A percentile compares a stretch with the other conserved stretches of the same genome.
phyloP scores from a whole-genome alignment of 805 yeast species.

The Brettanomyces sp. region DNA sequence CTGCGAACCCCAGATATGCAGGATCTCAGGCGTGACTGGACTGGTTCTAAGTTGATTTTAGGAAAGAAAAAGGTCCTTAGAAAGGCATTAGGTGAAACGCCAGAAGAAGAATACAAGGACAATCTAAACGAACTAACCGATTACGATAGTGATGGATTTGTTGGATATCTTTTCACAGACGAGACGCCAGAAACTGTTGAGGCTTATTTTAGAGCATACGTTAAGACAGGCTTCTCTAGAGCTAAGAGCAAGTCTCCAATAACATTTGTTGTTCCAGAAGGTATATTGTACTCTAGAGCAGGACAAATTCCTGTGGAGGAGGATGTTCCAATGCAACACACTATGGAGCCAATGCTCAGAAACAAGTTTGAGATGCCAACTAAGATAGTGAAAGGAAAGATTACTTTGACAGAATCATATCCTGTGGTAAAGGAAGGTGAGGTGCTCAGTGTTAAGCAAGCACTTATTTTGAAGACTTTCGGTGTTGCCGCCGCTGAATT shows the following conservation, averaged over 20 bases:
- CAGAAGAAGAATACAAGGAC: conserved; percentile 85
- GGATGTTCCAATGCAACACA: conserved; percentile 94
- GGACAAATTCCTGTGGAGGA: conserved; percentile 86
- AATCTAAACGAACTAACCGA: conserved; percentile 63
- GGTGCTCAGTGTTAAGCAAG: conserved; percentile 78
- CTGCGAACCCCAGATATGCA: conserved; percentile 94
- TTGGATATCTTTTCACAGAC: conserved; percentile 83
- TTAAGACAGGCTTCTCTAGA: conserved; percentile 77
- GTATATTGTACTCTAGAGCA: conserved; percentile 89
- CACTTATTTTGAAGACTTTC: conserved; percentile 84
- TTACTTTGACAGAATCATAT: conserved; percentile 65
- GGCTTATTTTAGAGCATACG: conserved; percentile 74
- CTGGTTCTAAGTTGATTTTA: conserved; percentile 76
- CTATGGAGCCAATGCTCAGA: conserved; percentile 88
- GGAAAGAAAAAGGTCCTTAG: conserved; percentile 92
- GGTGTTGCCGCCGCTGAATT: conserved; percentile 93
- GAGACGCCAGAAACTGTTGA: conserved; percentile 84
- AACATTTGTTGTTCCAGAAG: conserved; percentile 79
- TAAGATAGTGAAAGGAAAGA: conserved; percentile 80
- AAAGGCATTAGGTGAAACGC: conserved; percentile 82
- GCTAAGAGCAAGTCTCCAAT: conserved; percentile 82
- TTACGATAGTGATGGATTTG: conserved; percentile 55
- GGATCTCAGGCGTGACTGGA: conserved; percentile 88
- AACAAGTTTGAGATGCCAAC: conserved; percentile 88
- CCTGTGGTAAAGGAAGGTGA: conserved; percentile 77